Base-by-base conservation (phyloP, 2,329 filamentous ascomycete species). In the Penicillium sp. region DNA sequence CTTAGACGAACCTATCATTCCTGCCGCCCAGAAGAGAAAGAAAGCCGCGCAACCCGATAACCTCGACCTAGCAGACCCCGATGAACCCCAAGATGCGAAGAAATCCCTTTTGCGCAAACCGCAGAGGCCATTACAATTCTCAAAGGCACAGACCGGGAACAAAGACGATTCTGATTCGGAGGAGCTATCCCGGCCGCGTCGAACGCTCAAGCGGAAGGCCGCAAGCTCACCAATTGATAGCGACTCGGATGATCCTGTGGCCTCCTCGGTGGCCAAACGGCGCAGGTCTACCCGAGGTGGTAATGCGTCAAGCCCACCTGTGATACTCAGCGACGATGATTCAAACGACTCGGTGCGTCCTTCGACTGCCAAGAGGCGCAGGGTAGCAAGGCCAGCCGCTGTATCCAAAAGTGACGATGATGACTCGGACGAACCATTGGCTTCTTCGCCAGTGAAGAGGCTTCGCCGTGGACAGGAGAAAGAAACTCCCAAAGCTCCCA, bases 201-300 rank as follows among this genome's bases (percentile, higher is more conserved):
- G 62, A 50, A 69, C 69, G 54, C 51, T 70, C 27, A 68, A 69
- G 56, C 58, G 67, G n/a, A 59, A 60, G n/a, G 62, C 64, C 12
- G 52, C 55, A 23, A 63, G 55, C 39, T 54, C 63, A n/a, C 61
- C 64, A 3, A 61, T 70, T 21, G 49, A 69, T n/a, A 54, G 52
- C 16, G 62, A 65, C 4, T 68, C 69, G 1, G 61, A 68, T 31
- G 65, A 67, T 21, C 57, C 65, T 16, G 49, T 68, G 16, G 27
- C 57, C 18, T 61, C 63, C 18, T 66, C 68, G 16, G 64, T 60
- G 0, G 44, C 51, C 18, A 71, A 65, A 46, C 61, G 62, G 44
- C 56, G 57, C 37, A 64, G 42, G 32, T 50, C 38, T 34, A 27
- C 38, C 13, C 31, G 31, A 18, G 23, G 38, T n/a, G 51, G 16